A percentile compares a stretch with the other conserved stretches of the same genome.
phyloP scores from a whole-genome alignment of 768 basidiomycete genomes.

The Pulveroboletus ravenelii region DNA sequence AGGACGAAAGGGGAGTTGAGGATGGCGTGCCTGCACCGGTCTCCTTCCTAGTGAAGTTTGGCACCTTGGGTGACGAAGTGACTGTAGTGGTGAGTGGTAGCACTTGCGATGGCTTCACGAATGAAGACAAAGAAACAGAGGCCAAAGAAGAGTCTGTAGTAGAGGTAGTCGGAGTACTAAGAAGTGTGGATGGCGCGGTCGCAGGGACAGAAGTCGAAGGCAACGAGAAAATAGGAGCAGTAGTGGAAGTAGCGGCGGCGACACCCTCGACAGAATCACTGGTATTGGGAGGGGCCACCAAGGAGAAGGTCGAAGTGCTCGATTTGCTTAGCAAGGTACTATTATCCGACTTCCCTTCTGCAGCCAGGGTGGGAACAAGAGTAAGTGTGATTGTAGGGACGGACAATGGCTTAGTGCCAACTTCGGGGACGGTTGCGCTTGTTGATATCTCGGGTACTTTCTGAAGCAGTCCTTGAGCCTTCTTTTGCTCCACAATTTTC shows the following conservation, averaged over 20 bases:
- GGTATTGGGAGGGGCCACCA: constrained; percentile 2
- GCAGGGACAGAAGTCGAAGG: constrained; percentile 25
- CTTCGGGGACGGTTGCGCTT: constrained; percentile 22
- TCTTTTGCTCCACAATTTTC: constrained; percentile 43
- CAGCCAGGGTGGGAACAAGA: constrained; percentile 15
- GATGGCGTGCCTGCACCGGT: constrained; percentile 4
- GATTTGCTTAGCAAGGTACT: constrained; percentile 13
- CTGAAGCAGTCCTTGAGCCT: constrained; percentile 32
- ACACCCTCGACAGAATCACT: constrained; percentile 8
- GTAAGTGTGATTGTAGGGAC: constrained; percentile 29
- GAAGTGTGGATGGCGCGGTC: constrained; percentile 13
- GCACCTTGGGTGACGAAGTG: constrained; percentile 10
- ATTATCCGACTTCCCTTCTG: constrained; percentile 5
- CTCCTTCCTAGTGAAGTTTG: constrained; percentile 33
- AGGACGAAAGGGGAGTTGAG: constrained; percentile 4
- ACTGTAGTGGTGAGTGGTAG: constrained; percentile 2
- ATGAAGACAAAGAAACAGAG: constrained; percentile 13
- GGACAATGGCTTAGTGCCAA: constrained; percentile 14
- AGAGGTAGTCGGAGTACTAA: constrained; percentile 6
- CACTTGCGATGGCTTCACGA: constrained; percentile 13
- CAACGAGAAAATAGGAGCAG: constrained; percentile 21
- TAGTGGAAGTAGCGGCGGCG: background rate
- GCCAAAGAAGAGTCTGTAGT: constrained; percentile 9
- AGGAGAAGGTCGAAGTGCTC: constrained; percentile 13
- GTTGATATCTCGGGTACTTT: constrained; percentile 32